These are phyloP conservation scores for Calonectria pseudoturangicola DNA, from an alignment of 2,329 filamentous ascomycete species.

Conservation along the genomic window DNA sequence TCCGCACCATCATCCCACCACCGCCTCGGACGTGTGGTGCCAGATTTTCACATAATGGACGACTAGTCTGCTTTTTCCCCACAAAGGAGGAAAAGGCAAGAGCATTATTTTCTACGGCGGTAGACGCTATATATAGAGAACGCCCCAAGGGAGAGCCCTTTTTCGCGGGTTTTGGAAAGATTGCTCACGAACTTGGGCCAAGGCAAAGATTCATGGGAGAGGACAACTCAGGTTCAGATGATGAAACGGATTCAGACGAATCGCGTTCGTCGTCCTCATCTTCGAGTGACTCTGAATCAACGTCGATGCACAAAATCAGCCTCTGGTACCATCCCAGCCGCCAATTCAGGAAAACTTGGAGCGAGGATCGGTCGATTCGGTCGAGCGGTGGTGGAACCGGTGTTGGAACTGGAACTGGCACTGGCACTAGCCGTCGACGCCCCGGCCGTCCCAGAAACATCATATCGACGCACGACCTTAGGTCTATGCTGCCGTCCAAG, in stretches of 20 bases:
- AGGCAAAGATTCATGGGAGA: conserved; percentile 68
- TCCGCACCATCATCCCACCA: conserved; percentile 73
- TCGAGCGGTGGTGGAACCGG: conserved; percentile 77
- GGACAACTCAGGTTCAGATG: conserved; percentile 71
- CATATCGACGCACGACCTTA: conserved; percentile 83
- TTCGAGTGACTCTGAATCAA: conserved; percentile 77
- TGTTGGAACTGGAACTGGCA: conserved; percentile 69
- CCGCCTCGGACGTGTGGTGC: conserved; percentile 76
- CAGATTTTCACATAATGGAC: conserved; percentile 77
- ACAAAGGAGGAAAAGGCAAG: conserved; percentile 78
- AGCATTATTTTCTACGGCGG: conserved; percentile 68
- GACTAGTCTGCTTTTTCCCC: conserved; percentile 80
- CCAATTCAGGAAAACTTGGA: conserved; percentile 73
- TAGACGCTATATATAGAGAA: conserved; percentile 66
- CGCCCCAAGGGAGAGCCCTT: conserved; percentile 72
- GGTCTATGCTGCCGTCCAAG: conserved; percentile 85
- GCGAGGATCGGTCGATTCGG: conserved; percentile 73
- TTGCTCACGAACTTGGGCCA: conserved; percentile 70
- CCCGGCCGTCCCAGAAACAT: conserved; percentile 77
- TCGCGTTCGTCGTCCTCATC: conserved; percentile 70
- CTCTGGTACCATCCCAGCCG: conserved; percentile 74
- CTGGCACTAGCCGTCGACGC: conserved; percentile 70
- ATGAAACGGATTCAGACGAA: conserved; percentile 70
- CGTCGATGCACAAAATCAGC: conserved; percentile 75
- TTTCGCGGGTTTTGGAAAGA: conserved; percentile 74